A percentile compares a stretch with the other conserved stretches of the same genome.
Conservation (phyloP, 495 filamentous ascomycete species). For the Penicillium samsonianum region DNA sequence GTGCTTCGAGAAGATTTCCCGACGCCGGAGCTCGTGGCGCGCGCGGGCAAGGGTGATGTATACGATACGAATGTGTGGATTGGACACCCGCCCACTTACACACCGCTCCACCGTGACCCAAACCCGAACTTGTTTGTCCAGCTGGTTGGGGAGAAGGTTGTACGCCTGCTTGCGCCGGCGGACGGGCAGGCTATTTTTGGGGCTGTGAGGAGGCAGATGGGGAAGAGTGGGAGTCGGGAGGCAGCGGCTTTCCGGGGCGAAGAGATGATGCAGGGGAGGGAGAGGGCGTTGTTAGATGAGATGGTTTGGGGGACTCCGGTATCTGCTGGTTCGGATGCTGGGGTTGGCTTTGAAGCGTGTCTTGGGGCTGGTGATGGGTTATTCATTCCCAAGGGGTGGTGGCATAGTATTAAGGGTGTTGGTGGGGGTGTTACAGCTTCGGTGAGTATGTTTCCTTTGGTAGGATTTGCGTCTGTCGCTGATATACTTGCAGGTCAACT, state of each 20-base stretch:
- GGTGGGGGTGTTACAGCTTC: constrained; percentile 65
- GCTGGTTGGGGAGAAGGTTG: constrained; percentile 68
- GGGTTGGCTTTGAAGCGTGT: constrained; percentile 55
- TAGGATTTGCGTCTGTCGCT: constrained; percentile 22
- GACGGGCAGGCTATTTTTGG: constrained; percentile 63
- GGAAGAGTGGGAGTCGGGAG: constrained; percentile 36
- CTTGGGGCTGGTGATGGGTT: constrained; percentile 69
- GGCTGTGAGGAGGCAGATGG: constrained; percentile 51
- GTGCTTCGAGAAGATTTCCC: constrained; percentile 65
- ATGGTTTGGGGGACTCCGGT: constrained; percentile 64
- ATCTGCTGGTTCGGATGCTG: constrained; percentile 21
- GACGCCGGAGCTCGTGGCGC: constrained; percentile 60
- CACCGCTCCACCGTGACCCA: constrained; percentile 87
- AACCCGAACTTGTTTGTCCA: constrained; percentile 95
- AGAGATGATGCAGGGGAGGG: constrained; percentile 89
- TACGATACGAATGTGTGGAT: constrained; percentile 90
- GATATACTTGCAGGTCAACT: constrained; percentile 66
- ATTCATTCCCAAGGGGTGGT: constrained; percentile 92
- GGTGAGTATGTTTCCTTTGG: constrained; percentile 45
- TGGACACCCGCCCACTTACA: constrained; percentile 80
- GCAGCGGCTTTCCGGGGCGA: constrained; percentile 66
- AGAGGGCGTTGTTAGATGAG: constrained; percentile 64
- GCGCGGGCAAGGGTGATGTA: constrained; percentile 69
- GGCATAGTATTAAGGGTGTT: constrained; percentile 86
- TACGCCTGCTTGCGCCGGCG: constrained; percentile 67